These are phyloP conservation scores for Acanthamoeba divionensis DNA, from an alignment of 208 protist genomes.

Conservation along the genomic window DNA sequence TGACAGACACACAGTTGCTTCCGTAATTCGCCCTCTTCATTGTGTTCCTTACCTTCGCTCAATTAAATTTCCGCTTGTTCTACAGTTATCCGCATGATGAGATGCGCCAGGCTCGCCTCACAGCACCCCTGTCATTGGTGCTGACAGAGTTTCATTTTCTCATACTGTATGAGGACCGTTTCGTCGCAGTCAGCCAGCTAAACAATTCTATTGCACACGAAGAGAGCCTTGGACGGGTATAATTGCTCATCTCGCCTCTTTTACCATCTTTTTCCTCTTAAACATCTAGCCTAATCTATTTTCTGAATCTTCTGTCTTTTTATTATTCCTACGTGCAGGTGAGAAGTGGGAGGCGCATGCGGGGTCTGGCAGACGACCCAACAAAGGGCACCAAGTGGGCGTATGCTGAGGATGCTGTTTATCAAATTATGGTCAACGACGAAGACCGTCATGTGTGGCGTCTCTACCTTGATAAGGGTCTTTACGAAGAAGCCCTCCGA, in stretches of 20 bases:
- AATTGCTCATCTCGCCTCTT: neutral
- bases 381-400: slow-evolving; percentile 64
- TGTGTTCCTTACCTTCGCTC: neutral
- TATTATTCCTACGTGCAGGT: slow-evolving; percentile 9
- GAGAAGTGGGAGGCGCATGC: neutral
- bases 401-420: slow-evolving; percentile 66
- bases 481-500: slow-evolving; percentile 72
- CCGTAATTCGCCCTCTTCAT: neutral
- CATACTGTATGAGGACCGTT: slow-evolving; percentile 83
- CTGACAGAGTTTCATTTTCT: slow-evolving; percentile 92
- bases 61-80: neutral
- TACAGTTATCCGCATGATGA: neutral
- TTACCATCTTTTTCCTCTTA: neutral
- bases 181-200: slow-evolving; percentile 76
- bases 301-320: neutral
- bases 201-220: slow-evolving; percentile 68
- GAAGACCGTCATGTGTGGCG: slow-evolving; percentile 76
- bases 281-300: neutral
- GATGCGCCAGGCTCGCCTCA: neutral
- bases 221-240: neutral
- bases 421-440: slow-evolving; percentile 65
- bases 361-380: slow-evolving; percentile 55
- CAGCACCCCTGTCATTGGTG: slow-evolving; percentile 71
- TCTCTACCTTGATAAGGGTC: slow-evolving; percentile 72
- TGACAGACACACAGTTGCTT: slow-evolving; percentile 2